Percentiles rank a stretch among this genome's conserved stretches.
Evolutionary conservation across 1,139 yeast species (phyloP).

Genomic region (Hemisphaericaspora subhashii): DNA sequence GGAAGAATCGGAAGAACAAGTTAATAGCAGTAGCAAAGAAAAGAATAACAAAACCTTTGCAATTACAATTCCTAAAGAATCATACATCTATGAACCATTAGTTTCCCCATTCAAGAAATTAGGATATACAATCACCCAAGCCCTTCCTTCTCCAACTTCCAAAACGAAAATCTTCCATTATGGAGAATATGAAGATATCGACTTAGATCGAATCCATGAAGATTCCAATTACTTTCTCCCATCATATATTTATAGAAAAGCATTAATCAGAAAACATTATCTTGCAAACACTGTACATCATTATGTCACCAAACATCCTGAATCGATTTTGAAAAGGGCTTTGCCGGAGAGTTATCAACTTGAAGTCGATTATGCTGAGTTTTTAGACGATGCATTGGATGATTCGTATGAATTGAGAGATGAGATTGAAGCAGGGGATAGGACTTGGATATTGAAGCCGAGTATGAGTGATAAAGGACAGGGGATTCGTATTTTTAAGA

Average conservation of each 20-base stretch:
- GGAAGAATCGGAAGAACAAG: conserved; percentile 3
- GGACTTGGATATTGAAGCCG: conserved; percentile 88
- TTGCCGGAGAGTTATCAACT: conserved; percentile 76
- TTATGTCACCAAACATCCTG: conserved; percentile 73
- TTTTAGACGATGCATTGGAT: conserved; percentile 87
- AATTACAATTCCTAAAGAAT: conserved; percentile 34
- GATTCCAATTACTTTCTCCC: conserved; percentile 61
- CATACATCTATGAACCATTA: conserved; percentile 64
- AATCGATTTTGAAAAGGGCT: conserved; percentile 56
- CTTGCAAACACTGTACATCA: conserved; percentile 76
- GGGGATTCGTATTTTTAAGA: conserved; percentile 81
- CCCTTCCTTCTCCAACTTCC: conserved; percentile 23
- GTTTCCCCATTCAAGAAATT: conserved; percentile 39
- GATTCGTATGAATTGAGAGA: conserved; percentile 86
- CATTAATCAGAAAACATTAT: conserved; percentile 85
- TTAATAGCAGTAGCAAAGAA: not conserved
- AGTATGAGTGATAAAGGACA: conserved; percentile 98
- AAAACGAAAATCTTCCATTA: conserved; percentile 57
- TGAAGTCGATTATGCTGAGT: conserved; percentile 96
- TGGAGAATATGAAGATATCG: conserved; percentile 87
- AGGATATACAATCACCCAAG: conserved; percentile 26
- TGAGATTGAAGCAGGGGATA: conserved; percentile 63
- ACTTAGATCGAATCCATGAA: conserved; percentile 62
- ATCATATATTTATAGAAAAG: conserved; percentile 83
- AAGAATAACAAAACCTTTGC: conserved; percentile 17